Base-by-base conservation (phyloP, 495 filamentous ascomycete species). In the Penicillium egyptiacum region DNA sequence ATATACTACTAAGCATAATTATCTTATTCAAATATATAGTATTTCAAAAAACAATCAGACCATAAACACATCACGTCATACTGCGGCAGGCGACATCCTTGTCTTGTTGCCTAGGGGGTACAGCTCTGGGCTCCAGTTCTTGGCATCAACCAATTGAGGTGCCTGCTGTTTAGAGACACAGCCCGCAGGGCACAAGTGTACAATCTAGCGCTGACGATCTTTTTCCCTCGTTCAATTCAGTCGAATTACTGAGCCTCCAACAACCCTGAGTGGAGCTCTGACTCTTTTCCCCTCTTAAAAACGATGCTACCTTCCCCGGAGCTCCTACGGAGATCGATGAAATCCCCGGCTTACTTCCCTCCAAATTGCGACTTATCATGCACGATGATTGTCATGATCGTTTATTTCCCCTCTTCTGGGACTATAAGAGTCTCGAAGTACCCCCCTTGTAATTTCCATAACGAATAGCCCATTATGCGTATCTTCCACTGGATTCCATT, bases 381-480 rank as follows among this genome's bases (percentile, higher is more conserved):
- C 11, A 35, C 11, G 0, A 5, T 3, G 5, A 1, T 12, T 14
- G 31, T n/a, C n/a, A n/a, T n/a, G n/a, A n/a, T n/a, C n/a, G n/a
- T 16, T 37, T 7, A 17, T 17, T 31, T 12, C 46, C 46, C 46
- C 46, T 33, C 28, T 48, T 31, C 17, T 30, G 17, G 28, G 28
- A 12, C 50, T 53, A 53, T 53, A 53, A 53, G 51, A 45, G 45
- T 42, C 41, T 35, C 48, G 4, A 14, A 5, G 4, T 3, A 6
- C 7, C n/a, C 35, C 35, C 31, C 12, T 12, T 8, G 35, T 39
- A 39, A 39, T 9, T 6, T 8, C 2, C 8, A 39, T n/a, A 17
- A 39, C 35, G 7, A n/a, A 8, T n/a, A 30, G 4, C 16, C 25
- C 28, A 59, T 20, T 4, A 78, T 78, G 75, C 63, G 63, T 53